Base-by-base conservation (phyloP, 2,329 filamentous ascomycete genomes). In the Chrysoporthe austroafricana region DNA sequence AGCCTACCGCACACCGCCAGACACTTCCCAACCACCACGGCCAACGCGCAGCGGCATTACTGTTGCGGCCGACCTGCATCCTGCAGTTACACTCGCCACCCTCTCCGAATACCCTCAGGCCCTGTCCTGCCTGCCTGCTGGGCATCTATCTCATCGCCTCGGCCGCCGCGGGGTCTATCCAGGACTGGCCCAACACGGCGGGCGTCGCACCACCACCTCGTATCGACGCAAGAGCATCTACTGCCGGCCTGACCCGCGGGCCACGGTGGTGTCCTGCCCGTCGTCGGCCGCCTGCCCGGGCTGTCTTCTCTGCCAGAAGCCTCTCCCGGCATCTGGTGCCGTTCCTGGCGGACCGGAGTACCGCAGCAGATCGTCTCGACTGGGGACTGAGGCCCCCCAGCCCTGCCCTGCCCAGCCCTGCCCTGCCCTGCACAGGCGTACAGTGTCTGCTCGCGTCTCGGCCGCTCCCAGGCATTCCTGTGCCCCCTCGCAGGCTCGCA, bases 1-100 rank as follows among this genome's bases (percentile, higher is more conserved):
- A 21, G 50, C 21, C 50, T 21, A 52, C 36, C 36, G 26, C 26
- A 21, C 50, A 13, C 21, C 6, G 21, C 50, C 50, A 21, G 21
- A 21, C 13, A 9, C n/a, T 21, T n/a, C 4, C 48, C 21, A 21
- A 32, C 48, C 26, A 54, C 50, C 8, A 13, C 21, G 32, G 26
- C 50, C 50, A 34, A 18, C 26, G 36, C 36, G 36, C 36, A 39
- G 50, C 21, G 50, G 26, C 13, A 16, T 54, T 7, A 14, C 50
- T 54, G 26, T 21, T 34, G 32, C 50, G 21, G 21, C 32, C 50
- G 11, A 16, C 21, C 32, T 5, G 50, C 50, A 54, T 54, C 54
- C 54, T 57, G 54, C 34, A 14, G 54, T 57, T 39, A 57, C 54
- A 57, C 54, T 39, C 54, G 54, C 54, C 54, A 57, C 54, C 54